phyloP scores from a whole-genome alignment of 2,329 filamentous ascomycete genomes.

The Penicillium brasilianum region DNA sequence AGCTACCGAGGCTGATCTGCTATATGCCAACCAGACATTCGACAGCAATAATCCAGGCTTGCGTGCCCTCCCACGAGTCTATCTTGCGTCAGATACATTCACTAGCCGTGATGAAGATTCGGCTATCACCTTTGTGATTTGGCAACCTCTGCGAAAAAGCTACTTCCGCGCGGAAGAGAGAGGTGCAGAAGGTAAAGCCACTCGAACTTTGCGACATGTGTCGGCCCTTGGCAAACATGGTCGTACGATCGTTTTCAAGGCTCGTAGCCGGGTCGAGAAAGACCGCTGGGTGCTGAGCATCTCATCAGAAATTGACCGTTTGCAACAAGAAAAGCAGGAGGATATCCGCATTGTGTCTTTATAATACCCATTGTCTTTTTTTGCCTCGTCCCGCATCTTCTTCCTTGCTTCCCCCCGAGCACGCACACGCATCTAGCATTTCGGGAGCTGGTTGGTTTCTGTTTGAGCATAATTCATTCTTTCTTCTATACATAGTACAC shows the following conservation, averaged over 20 bases:
- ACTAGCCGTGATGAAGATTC: slow-evolving; percentile 67
- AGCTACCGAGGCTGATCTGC: slow-evolving; percentile 64
- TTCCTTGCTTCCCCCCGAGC: neutral
- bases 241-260: slow-evolving; percentile 68
- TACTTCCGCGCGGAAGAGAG: slow-evolving; percentile 57
- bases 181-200: slow-evolving; percentile 46
- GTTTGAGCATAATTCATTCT: neutral
- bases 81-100: slow-evolving; percentile 63
- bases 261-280: slow-evolving; percentile 66
- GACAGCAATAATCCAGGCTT: slow-evolving; percentile 66
- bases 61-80: slow-evolving; percentile 63
- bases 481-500: slow-evolving; percentile 3
- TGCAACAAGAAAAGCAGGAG: slow-evolving; percentile 53
- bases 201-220: slow-evolving; percentile 61
- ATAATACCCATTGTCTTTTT: slow-evolving; percentile 14
- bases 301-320: slow-evolving; percentile 68
- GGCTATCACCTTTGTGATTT: slow-evolving; percentile 71
- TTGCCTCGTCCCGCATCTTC: neutral
- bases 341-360: slow-evolving; percentile 55
- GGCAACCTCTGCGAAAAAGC: slow-evolving; percentile 63
- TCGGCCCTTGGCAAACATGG: slow-evolving; percentile 65
- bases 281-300: slow-evolving; percentile 72
- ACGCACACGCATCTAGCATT: slow-evolving; percentile 5
- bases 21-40: slow-evolving; percentile 69
- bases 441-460: neutral